Evolutionary conservation across 129 eudicot species (phyloP).

Genomic region (Tagetes patula): DNA sequence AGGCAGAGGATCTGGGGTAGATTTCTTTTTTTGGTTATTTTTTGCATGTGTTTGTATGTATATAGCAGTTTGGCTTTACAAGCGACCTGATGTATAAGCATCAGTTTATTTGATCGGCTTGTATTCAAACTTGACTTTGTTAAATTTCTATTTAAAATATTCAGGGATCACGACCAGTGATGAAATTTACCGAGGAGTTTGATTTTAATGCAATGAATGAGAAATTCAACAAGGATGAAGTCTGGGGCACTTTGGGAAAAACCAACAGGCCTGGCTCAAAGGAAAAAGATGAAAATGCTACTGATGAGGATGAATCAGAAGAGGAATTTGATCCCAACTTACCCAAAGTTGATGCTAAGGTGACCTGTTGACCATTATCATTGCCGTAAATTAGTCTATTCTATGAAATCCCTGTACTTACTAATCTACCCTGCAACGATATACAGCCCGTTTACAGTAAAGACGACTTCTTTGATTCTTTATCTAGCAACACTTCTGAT

Average conservation of each 20-base stretch:
- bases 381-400: background rate
- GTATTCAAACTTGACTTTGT: background rate
- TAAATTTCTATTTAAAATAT: slow-evolving; percentile 4
- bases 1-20: slow-evolving; percentile 92
- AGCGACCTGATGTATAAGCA: background rate
- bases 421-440: slow-evolving; percentile 15
- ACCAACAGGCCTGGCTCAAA: slow-evolving; percentile 34
- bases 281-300: slow-evolving; percentile 48
- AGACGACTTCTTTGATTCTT: slow-evolving; percentile 86
- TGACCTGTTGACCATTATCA: slow-evolving; percentile 12
- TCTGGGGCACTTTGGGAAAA: slow-evolving; percentile 91
- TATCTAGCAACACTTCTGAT: slow-evolving; percentile 60
- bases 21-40: background rate
- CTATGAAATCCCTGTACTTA: background rate
- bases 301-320: slow-evolving; percentile 59
- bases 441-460: slow-evolving; percentile 77
- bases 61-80: background rate
- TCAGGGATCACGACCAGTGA: slow-evolving; percentile 61
- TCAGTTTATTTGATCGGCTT: background rate
- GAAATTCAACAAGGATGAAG: slow-evolving; percentile 90
- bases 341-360: slow-evolving; percentile 62
- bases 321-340: slow-evolving; percentile 54
- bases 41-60: background rate
- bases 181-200: slow-evolving; percentile 83
- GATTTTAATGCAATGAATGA: slow-evolving; percentile 96